These are phyloP conservation scores for Wallacemonas sp. DNA, from an alignment of 208 protist species.

Conservation along the genomic window DNA sequence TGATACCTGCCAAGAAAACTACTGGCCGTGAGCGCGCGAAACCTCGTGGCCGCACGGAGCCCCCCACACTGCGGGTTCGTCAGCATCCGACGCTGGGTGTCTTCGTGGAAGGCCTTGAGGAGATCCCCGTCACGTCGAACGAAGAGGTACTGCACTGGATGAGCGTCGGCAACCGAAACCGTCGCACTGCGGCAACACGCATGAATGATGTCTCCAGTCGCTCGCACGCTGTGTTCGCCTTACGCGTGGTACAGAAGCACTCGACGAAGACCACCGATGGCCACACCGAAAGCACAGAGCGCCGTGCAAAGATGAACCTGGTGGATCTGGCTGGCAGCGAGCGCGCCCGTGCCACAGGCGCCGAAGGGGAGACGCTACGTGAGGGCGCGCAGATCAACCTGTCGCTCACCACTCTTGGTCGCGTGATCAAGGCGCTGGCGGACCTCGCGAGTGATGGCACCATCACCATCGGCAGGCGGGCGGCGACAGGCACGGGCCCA, in stretches of 20 bases:
- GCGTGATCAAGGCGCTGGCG: conserved; percentile 90
- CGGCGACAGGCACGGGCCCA: neutral
- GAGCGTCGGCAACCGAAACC: conserved; percentile 50
- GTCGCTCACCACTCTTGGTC: conserved; percentile 85
- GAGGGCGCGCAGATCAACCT: conserved; percentile 92
- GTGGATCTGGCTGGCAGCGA: conserved; percentile 94
- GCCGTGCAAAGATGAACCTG: conserved; percentile 83
- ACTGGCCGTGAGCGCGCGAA: neutral
- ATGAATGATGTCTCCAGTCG: conserved; percentile 96
- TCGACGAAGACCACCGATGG: conserved; percentile 15
- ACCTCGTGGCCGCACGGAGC: conserved; percentile 10
- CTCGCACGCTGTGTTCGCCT: conserved; percentile 96
- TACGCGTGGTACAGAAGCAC: conserved; percentile 71
- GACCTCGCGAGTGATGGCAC: conserved; percentile 21
- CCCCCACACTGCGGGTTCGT: conserved; percentile 53
- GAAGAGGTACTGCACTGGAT: conserved; percentile 73
- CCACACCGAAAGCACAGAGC: conserved; percentile 37
- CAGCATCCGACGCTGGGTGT: conserved; percentile 80
- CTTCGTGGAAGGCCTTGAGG: conserved; percentile 70
- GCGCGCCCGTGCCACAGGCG: conserved; percentile 76
- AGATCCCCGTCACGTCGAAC: conserved; percentile 57
- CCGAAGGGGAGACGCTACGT: conserved; percentile 66
- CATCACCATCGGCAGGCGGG: neutral
- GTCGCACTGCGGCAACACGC: conserved; percentile 86
- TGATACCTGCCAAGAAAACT: conserved; percentile 7